Base-by-base conservation (phyloP, 1,284 basidiomycete species). In the Cutaneotrichosporon sp. region DNA sequence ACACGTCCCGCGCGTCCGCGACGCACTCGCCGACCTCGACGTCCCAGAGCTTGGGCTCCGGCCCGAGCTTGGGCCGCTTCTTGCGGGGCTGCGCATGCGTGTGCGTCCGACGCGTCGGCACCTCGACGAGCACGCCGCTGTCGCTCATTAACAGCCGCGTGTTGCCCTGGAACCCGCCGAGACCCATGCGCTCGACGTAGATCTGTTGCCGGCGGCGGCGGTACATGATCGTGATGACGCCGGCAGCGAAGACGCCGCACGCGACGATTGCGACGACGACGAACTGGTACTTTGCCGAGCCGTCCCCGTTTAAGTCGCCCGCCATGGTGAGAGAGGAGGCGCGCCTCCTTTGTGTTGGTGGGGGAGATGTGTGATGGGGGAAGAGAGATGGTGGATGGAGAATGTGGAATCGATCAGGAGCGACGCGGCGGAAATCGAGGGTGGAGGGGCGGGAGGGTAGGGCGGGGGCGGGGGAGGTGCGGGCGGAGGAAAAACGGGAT, bases 211-310 rank as follows among this genome's bases (percentile, higher is more conserved):
- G 56, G 8, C 59, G 56, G 25, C 68, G 57, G 43, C 70, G 63
- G 52, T 62, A 64, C 43, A 69, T 54, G 54, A 71, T 38, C 6
- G 62, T 61, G n/a, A 66, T 43, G 25, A 71, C 59, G n/a, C 53
- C 65, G 4, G 60, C 65, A 24, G 63, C 54, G 45, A 72, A 59
- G 11, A 72, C 62, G 18, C 62, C 68, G 42, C 63, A 67, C 10
- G 68, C 68, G 13, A 72, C 67, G 14, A 72, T 54, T 25, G 69
- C 69, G 45, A 72, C 67, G 14, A 72, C 66, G 43, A 71, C 62
- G 16, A 66, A 63, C 54, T 72, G 71, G 52, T 69, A 71, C 29
- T 66, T 69, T 24, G 47, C 45, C 16, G 54, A 24, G 36, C 58
- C 58, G 50, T 24, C 47, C 31, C 33, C n/a, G 50, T 31, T 45